Base-by-base conservation (phyloP, 2,329 filamentous ascomycete genomes). In the Penicillium sp. region DNA sequence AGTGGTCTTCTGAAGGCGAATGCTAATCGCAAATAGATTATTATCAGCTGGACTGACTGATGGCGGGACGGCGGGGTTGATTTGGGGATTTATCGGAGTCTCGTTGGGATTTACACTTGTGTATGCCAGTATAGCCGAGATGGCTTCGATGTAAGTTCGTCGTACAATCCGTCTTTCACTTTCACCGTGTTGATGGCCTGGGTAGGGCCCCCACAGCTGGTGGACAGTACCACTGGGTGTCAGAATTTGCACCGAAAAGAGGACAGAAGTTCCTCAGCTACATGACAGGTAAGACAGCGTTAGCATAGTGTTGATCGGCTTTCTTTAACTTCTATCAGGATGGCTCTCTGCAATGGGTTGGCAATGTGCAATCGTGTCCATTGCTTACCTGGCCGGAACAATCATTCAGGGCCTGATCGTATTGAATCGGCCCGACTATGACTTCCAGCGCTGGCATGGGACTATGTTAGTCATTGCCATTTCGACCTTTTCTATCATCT, bases 351-450 rank as follows among this genome's bases (percentile, higher is more conserved):
- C 71, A 21, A 70, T 74, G 36, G 74, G 72, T 16, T 79, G 76
- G 76, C 75, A 79, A 52, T 72, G 70, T 46, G 72, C 74, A 16
- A 71, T 76, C 23, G 74, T 75, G 6, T 69, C 72, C 4, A 74
- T 74, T 45, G 71, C 70, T 12, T 76, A 75, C 62, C 69, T 78
- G 15, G 74, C 73, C 6, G 76, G 73, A 2, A 73, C 69, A 4
- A 73, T 76, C 38, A 74, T 79, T 3, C 76, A 79, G 59, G 76
- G 74, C 0, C 55, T 80, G 4, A 68, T 77, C 12, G 68, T 75
- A 18, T 61, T 80, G 29, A 77, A 78, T 53, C 62, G 76, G 45
- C 66, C 68, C 1, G 62, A 61, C 2, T 79, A 79, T 53, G 57
- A 56, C 12, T 69, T 72, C 1, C 62, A 76, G 46, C 56, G 68